Evolutionary conservation across 805 yeast species (phyloP).

Genomic region (Candida ortonii): DNA sequence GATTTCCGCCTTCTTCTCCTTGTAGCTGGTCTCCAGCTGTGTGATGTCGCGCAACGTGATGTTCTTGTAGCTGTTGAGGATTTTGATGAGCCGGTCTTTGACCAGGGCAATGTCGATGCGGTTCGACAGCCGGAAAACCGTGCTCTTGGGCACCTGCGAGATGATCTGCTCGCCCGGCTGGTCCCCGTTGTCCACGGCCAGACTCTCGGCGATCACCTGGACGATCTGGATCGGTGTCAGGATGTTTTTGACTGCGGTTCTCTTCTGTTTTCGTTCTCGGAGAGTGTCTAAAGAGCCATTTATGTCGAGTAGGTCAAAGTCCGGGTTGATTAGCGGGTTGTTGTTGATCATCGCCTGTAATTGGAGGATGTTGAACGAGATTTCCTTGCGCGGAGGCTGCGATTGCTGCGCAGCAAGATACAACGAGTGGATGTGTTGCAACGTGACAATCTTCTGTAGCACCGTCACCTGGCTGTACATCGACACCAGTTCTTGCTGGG

Average conservation of each 20-base stretch:
- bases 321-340: slow-evolving; percentile 35
- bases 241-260: slow-evolving; percentile 20
- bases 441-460: slow-evolving; percentile 35
- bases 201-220: slow-evolving; percentile 35
- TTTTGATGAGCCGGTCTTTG: slow-evolving; percentile 34
- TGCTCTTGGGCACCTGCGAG: slow-evolving; percentile 33
- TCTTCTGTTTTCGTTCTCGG: slow-evolving; percentile 22
- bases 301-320: slow-evolving; percentile 33
- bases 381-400: slow-evolving; percentile 32
- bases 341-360: slow-evolving; percentile 36
- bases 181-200: slow-evolving; percentile 29
- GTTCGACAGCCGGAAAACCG: slow-evolving; percentile 32
- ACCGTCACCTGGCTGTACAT: slow-evolving; percentile 32
- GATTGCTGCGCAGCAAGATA: slow-evolving; percentile 34
- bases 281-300: slow-evolving; percentile 26
- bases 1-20: slow-evolving; percentile 36
- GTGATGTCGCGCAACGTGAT: slow-evolving; percentile 35
- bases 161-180: slow-evolving; percentile 33
- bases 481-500: slow-evolving; percentile 27
- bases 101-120: slow-evolving; percentile 31
- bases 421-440: slow-evolving; percentile 36
- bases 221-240: slow-evolving; percentile 35
- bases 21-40: slow-evolving; percentile 37
- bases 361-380: slow-evolving; percentile 36
- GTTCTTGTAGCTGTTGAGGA: slow-evolving; percentile 33